Evolutionary conservation across 371 early-diverging fungal species (phyloP), one percentile per base, ranked within the genome.

Genomic region (Funneliformis caledonium): DNA sequence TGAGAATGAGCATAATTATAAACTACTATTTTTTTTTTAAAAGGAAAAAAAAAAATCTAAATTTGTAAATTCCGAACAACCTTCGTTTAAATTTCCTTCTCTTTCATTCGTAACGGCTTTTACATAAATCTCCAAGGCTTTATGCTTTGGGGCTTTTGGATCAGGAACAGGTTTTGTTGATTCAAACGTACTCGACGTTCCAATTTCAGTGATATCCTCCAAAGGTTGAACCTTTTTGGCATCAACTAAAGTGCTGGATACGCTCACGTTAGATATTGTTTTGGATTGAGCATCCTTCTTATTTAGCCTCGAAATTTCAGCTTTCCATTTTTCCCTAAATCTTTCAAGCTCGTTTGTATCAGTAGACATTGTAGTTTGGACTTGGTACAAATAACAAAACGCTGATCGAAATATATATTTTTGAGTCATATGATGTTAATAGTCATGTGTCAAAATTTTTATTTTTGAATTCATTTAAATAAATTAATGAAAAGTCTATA

Each of bases 21-120:
- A 62, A 19, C 62, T 26, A 31, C 31, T 26, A 33, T 64, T 14
- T 31, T 37, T 37, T 37, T 37, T 37, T 37, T 4, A 19, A 69
- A 69, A 16, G 12, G 47, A 47, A n/a, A 70, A 70, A 16, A 8
- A 70, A 33, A 52, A 31, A 0, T 59, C 0, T 19, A 43, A 43
- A 19, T 16, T 43, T 9, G 9, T 45, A 6, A 43, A 19, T 22
- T 42, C 16, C 22, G 4, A 70, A 47, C 68, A 47, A 88, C 90
- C 90, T 87, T 87, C 79, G 45, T 87, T 87, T 22, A 90, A 60
- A 69, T 88, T 86, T 43, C 89, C 89, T 80, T 88, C 84, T 73
- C 86, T 81, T 81, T 90, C 90, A 74, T 85, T 81, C 60, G 85
- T 86, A 19, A 87, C 87, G 9, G 89, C 90, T 61, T 76, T 62